Base-by-base conservation (phyloP, 108 stramenopile species). In the Epithemia pelagica region DNA sequence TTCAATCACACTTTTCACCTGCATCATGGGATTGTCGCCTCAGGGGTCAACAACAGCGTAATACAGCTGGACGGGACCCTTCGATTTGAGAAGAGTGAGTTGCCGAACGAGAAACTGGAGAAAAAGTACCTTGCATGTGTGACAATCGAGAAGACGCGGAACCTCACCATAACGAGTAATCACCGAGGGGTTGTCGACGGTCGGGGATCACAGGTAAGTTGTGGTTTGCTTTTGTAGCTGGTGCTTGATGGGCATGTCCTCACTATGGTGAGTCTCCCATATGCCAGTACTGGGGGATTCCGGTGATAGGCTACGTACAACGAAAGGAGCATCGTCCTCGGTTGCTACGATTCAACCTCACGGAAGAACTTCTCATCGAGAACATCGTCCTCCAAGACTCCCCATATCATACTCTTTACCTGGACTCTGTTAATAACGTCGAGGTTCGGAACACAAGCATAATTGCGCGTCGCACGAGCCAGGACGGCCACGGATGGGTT, bases 281-380 rank as follows among this genome's bases (percentile, higher is more conserved):
- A n/a, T 10, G 37, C 37, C 71, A 70, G 28, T 83, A 74, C 66
- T 83, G 82, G 82, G 82, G 82, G 27, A 28, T 77, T 33, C 78
- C 78, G 1, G 53, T 66, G 25, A 68, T 79, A 28, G 78, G 78
- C 21, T 83, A 78, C 55, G 20, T 83, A 0, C 30, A 55, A 25
- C 25, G 64, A 19, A 37, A 58, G 27, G 78, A 83, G 31, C 55
- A 70, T 60, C 57, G 82, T 30, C 82, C 82, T 21, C 31, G 67
- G 15, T 32, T 83, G 23, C 25, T 83, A 20, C 52, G 30, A 10
- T 63, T 83, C 32, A 56, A 62, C 22, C 27, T 1, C 7, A 55
- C 68, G 28, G 52, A 70, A 29, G 54, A 77, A 51, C 27, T 83
- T 30, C 55, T 77, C 15, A 57, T 83, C 2, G 78, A 83, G 63